Percentiles rank a stretch among this genome's conserved stretches.
Evolutionary conservation across 148 eudicot species (phyloP).

Genomic region (Arctostaphylos glauca): DNA sequence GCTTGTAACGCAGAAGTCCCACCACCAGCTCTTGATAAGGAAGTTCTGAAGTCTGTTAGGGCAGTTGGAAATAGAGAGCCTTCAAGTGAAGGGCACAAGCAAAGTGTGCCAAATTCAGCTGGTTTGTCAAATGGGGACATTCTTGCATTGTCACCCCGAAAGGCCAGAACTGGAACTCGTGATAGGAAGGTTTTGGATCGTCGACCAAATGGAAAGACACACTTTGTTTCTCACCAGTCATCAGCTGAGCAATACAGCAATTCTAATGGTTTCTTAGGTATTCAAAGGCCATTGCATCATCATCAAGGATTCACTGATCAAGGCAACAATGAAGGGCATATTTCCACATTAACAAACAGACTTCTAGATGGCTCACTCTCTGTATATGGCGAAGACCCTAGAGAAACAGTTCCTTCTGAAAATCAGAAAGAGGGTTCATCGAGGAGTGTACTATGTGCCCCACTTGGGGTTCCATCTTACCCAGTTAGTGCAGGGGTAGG

Average conservation of each 20-base stretch:
- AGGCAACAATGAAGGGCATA: slow-evolving; percentile 28
- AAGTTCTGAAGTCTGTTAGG: slow-evolving; percentile 25
- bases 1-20: slow-evolving; percentile 50
- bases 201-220: slow-evolving; percentile 42
- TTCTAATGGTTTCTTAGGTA: slow-evolving; percentile 26
- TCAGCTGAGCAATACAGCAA: slow-evolving; percentile 21
- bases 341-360: slow-evolving; percentile 10
- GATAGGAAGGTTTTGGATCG: slow-evolving; percentile 37
- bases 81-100: slow-evolving; percentile 23
- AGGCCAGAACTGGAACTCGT: slow-evolving; percentile 34
- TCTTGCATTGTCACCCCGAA: slow-evolving; percentile 33
- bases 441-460: slow-evolving; percentile 38
- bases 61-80: slow-evolving; percentile 30
- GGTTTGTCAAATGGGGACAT: slow-evolving; percentile 52
- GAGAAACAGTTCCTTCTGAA: slow-evolving; percentile 19
- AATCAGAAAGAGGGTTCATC: slow-evolving; percentile 27
- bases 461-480: slow-evolving; percentile 47
- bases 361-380: slow-evolving; percentile 24
- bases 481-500: slow-evolving; percentile 40
- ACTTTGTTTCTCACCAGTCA: slow-evolving; percentile 29
- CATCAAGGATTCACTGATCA: slow-evolving; percentile 40
- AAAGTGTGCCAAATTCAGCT: slow-evolving; percentile 30
- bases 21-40: slow-evolving; percentile 33
- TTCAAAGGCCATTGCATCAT: slow-evolving; percentile 35
- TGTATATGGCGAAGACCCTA: slow-evolving; percentile 25